phyloP scores from a whole-genome alignment of 202 grass and related monocot species.

The Schoenoplectus tabernaemontani region DNA sequence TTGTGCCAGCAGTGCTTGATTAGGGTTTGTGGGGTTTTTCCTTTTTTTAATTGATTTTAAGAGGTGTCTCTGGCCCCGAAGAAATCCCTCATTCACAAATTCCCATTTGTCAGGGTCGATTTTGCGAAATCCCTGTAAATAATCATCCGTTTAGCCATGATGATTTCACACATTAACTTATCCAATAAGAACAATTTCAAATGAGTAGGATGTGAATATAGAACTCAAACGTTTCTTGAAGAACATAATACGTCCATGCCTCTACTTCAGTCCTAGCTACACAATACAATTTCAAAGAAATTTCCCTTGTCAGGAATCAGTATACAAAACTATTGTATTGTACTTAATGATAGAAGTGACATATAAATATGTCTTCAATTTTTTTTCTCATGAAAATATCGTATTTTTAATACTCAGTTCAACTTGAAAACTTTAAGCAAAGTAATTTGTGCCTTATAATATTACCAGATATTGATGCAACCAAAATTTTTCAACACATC shows the following conservation, averaged over 20 bases:
- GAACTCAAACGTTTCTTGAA: slow-evolving; percentile 44
- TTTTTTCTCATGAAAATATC: slow-evolving; percentile 19
- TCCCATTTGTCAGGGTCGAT: slow-evolving; percentile 75
- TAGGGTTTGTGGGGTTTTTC: slow-evolving; percentile 24
- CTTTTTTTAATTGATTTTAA: slow-evolving; percentile 57
- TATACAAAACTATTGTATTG: slow-evolving; percentile 34
- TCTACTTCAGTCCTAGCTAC: slow-evolving; percentile 59
- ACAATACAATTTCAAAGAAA: slow-evolving; percentile 52
- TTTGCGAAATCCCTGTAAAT: slow-evolving; percentile 82
- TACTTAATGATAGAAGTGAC: slow-evolving; percentile 52
- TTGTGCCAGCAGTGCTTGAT: slow-evolving; percentile 21
- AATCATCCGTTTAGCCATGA: slow-evolving; percentile 1
- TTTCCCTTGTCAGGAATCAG: background rate
- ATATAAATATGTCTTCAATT: slow-evolving; percentile 55
- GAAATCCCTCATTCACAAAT: slow-evolving; percentile 68
- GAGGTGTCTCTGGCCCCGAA: slow-evolving; percentile 56
- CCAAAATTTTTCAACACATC: too few species aligned
- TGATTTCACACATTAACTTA: slow-evolving; percentile 26
- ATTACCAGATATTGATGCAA: too few species aligned
- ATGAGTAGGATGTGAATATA: slow-evolving; percentile 32
- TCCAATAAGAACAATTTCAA: slow-evolving; percentile 20
- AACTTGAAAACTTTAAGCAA: background rate
- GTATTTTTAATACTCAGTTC: background rate
- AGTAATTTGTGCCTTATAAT: background rate
- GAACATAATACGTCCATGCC: slow-evolving; percentile 45